A percentile compares a stretch with the other conserved stretches of the same genome.
These are phyloP conservation scores for Backusella macrospora DNA, from an alignment of 192 early-diverging fungal genomes.

Conservation along the genomic window DNA sequence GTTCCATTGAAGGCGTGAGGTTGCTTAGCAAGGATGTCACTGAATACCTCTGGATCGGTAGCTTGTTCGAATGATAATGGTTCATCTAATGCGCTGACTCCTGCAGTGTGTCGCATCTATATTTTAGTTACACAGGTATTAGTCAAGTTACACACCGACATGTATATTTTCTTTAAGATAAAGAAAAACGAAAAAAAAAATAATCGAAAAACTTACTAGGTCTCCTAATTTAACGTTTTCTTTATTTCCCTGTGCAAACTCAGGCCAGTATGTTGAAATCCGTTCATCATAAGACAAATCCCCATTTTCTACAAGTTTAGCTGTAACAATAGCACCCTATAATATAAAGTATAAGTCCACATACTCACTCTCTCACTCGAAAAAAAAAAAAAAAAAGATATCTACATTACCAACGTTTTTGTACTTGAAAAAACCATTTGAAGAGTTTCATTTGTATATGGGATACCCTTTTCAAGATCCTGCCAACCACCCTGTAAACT, in stretches of 20 bases:
- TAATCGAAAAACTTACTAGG: conserved; percentile 44
- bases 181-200: no score
- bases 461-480: conserved; percentile 27
- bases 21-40: conserved; percentile 55
- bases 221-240: conserved; percentile 64
- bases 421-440: conserved; percentile 68
- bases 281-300: conserved; percentile 51
- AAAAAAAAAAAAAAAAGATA: neutral
- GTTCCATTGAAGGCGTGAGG: conserved; percentile 67
- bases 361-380: no score
- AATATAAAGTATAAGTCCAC: no score
- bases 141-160: neutral
- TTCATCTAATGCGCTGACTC: conserved; percentile 64
- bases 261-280: conserved; percentile 70
- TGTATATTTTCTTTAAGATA: no score
- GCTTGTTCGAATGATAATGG: conserved; percentile 48
- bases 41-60: conserved; percentile 53
- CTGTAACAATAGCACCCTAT: conserved; percentile 54
- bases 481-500: conserved; percentile 68
- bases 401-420: conserved; percentile 56
- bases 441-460: conserved; percentile 59
- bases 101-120: conserved; percentile 60
- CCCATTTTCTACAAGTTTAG: conserved; percentile 60
- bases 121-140: no score
- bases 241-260: conserved; percentile 73